Evolutionary conservation across 306 rosid species (phyloP), one percentile per base, ranked within the genome.

Genomic region (Cucumis cinereus): DNA sequence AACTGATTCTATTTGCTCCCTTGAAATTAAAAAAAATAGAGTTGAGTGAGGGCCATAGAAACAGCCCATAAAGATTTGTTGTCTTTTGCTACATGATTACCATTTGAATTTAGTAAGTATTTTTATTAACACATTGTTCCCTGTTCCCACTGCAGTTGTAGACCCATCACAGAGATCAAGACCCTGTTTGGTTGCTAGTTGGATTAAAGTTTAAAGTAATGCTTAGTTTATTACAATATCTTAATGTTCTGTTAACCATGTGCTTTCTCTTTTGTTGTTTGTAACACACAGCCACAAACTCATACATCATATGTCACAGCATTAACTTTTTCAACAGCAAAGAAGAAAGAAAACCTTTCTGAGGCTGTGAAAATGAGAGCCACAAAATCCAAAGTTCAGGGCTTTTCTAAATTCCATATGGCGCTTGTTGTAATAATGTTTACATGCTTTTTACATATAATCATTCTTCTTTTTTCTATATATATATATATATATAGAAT

Each of bases 61-160:
- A 72, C 61, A 72, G 61, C 76, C 58, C 47, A 72, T 72, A 72
- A 72, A 72, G 76, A 72, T 72, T 72, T 52, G 57, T 15, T n/a
- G 33, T 72, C 47, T 72, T 72, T 38, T 52, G 36, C 67, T 61
- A 8, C n/a, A n/a, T 50, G 23, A 43, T 73, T 62, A 49, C 33
- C 75, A 64, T 43, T 52, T 64, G 36, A 38, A 36, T 72, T 45
- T 52, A 17, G 76, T 30, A 63, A 52, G 67, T 41, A 73, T 45
- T 74, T 74, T 26, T 62, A 53, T 5, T 73, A 38, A 4, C 61
- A 63, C 22, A 50, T 45, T 61, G 78, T 74, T 49, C 75, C 78
- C 77, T 62, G 1, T 49, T 38, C 59, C 74, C 68, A 35, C 78
- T 73, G 45, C 76, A 72, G 30, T 72, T 45, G 15, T 50, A 28